Base-by-base conservation (phyloP, 257 asterid species). In the Dorcoceras hygrometricum region DNA sequence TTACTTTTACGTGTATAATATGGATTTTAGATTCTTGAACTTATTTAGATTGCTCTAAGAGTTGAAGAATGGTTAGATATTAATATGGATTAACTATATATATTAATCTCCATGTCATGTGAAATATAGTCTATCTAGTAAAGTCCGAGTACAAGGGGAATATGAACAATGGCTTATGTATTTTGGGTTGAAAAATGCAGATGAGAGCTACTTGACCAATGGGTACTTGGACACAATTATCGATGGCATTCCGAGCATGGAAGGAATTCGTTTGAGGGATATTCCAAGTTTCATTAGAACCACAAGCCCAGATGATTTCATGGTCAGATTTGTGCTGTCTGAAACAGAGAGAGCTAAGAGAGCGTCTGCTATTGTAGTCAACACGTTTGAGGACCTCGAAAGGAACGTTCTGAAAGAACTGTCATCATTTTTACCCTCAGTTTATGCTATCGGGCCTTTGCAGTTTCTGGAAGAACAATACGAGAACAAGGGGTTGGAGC, bases 361-460 rank as follows among this genome's bases (percentile, higher is more conserved):
- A 31, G 87, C 79, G 28, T 79, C 87, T 0, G 93, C 87, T 3
- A 65, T 85, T 7, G 7, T 85, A 0, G 1, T 83, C 8, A 88
- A 85, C 70, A 83, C 90, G 5, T 85, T 78, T 57, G 81, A 80
- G 3, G 75, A 79, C 8, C 76, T 88, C 5, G 95, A 88, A 26
- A 46, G 23, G 0, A 77, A 80, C 3, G 74, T 55, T 50, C 39
- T 88, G 5, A 3, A 73, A 9, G 67, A 73, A 0, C 82, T 83
- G 9, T 63, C 82, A 4, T 8, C 76, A 7, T 23, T 69, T 27
- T 55, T 79, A 1, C 86, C 93, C 1, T 86, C 80, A 4, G 48
- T 73, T 18, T 83, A 79, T 63, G 25, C 82, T 7, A 46, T 89
- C 23, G 95, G 89, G 0, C 95, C 95, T 0, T 24, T 87, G 18